phyloP scores from a whole-genome alignment of 2,329 filamentous ascomycete genomes.

The Biscogniauxia mediterranea region DNA sequence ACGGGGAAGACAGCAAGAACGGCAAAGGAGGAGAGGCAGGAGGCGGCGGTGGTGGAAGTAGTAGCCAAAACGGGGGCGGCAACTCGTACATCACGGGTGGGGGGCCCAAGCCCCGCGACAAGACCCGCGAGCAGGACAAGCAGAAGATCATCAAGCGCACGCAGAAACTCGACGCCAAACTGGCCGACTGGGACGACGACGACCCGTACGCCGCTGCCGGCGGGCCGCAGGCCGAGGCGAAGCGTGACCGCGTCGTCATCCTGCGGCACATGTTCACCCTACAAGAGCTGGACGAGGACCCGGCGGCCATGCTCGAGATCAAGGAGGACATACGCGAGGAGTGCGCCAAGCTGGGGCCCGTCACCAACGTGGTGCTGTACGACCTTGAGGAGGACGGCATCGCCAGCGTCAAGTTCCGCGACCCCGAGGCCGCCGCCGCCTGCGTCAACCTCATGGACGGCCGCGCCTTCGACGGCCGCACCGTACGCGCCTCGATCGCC shows the following conservation, averaged over 20 bases:
- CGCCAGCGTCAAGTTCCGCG: conserved; percentile 78
- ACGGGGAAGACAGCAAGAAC: conserved; percentile 5
- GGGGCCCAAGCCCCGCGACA: conserved; percentile 43
- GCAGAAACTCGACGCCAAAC: conserved; percentile 85
- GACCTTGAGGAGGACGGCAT: conserved; percentile 84
- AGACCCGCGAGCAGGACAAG: conserved; percentile 63
- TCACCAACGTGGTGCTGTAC: conserved; percentile 89
- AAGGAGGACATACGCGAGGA: conserved; percentile 93
- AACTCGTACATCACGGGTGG: conserved; percentile 3
- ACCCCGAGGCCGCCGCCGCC: conserved; percentile 65
- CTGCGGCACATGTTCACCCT: conserved; percentile 93
- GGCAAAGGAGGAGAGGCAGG: conserved; percentile 15
- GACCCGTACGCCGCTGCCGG: conserved; percentile 51
- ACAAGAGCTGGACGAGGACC: conserved; percentile 79
- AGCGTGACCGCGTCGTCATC: conserved; percentile 78
- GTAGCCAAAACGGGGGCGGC: conserved; percentile 8
- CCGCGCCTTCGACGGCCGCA: conserved; percentile 71
- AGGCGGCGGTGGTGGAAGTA: conserved; percentile 11
- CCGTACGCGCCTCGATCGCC: conserved; percentile 69
- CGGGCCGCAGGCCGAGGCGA: conserved; percentile 43
- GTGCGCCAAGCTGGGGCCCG: conserved; percentile 78
- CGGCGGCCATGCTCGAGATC: conserved; percentile 80
- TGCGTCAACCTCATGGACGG: conserved; percentile 79
- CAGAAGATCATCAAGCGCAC: conserved; percentile 89
- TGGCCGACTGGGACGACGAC: conserved; percentile 95